Conservation (phyloP, 2,329 filamentous ascomycete species). For the Colletotrichum eleusines region DNA sequence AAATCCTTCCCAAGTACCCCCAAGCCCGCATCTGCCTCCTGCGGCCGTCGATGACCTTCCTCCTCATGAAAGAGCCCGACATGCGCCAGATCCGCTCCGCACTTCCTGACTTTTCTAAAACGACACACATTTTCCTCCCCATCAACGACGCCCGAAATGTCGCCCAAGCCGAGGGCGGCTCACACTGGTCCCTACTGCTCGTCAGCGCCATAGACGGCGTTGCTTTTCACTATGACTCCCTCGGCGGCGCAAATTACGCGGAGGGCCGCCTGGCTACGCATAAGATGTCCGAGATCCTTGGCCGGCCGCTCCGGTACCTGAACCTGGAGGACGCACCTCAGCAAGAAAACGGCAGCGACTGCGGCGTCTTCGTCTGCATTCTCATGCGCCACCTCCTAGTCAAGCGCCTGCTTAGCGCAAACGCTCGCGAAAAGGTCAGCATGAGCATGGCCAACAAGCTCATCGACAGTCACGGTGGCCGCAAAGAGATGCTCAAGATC, state of each 20-base stretch:
- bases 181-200: conserved; percentile 94
- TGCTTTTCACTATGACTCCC: conserved; percentile 96
- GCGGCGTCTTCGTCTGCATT: conserved; percentile 95
- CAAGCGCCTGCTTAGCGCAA: conserved; percentile 82
- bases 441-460: conserved; percentile 93
- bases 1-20: conserved; percentile 83
- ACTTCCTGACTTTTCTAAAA: conserved; percentile 82
- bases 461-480: conserved; percentile 82
- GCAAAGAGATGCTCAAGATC: conserved; percentile 92
- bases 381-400: conserved; percentile 94
- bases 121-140: conserved; percentile 94
- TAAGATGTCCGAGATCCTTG: conserved; percentile 77
- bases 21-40: conserved; percentile 90
- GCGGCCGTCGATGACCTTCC: conserved; percentile 91
- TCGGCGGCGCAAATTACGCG: conserved; percentile 79
- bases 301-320: conserved; percentile 77
- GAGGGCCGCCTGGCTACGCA: conserved; percentile 78
- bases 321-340: conserved; percentile 88
- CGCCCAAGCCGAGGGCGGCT: conserved; percentile 85
- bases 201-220: conserved; percentile 90
- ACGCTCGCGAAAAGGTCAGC: conserved; percentile 86
- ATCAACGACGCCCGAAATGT: conserved; percentile 90
- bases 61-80: conserved; percentile 82
- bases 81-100: conserved; percentile 70
- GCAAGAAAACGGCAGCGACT: conserved; percentile 93